Conservation (phyloP, 768 basidiomycete species). For the Xerocomus brunneocitrinus region DNA sequence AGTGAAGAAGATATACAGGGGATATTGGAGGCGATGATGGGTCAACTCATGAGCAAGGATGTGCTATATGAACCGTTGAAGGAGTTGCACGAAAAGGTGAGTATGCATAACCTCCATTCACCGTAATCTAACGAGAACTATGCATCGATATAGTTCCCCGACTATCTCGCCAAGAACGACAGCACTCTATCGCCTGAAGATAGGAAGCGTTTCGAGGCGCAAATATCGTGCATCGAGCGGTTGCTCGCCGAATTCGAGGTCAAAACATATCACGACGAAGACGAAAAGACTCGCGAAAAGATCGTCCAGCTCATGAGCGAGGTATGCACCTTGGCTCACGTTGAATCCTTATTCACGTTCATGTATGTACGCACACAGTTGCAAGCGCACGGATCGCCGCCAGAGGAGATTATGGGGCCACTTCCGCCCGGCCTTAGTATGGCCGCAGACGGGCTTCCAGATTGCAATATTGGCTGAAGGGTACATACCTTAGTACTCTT, state of each 20-base stretch:
- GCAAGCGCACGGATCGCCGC: slow-evolving; percentile 75
- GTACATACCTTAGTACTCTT: too few species aligned
- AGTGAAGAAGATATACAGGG: slow-evolving; percentile 54
- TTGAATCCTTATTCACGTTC: neutral
- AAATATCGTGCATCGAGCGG: slow-evolving; percentile 50
- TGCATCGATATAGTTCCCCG: slow-evolving; percentile 56
- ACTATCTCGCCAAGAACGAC: slow-evolving; percentile 59
- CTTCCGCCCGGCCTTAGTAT: slow-evolving; percentile 66
- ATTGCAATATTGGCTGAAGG: neutral
- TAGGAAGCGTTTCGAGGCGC: slow-evolving; percentile 57
- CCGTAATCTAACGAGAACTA: neutral
- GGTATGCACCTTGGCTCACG: slow-evolving; percentile 34
- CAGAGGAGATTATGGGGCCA: slow-evolving; percentile 77
- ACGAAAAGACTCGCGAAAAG: slow-evolving; percentile 40
- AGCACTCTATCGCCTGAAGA: slow-evolving; percentile 53
- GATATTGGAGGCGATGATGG: slow-evolving; percentile 64
- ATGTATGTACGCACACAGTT: slow-evolving; percentile 27
- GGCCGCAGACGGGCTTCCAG: slow-evolving; percentile 51
- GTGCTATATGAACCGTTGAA: slow-evolving; percentile 81
- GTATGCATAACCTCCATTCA: neutral
- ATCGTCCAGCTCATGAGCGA: slow-evolving; percentile 73
- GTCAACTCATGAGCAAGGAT: slow-evolving; percentile 30
- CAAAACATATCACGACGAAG: slow-evolving; percentile 51
- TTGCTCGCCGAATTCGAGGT: slow-evolving; percentile 67
- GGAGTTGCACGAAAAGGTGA: slow-evolving; percentile 47